Evolutionary conservation across 176 grass and related monocot genomes (phyloP), one percentile per base, ranked within the genome.

Genomic region (Eremochloa ophiuroides): DNA sequence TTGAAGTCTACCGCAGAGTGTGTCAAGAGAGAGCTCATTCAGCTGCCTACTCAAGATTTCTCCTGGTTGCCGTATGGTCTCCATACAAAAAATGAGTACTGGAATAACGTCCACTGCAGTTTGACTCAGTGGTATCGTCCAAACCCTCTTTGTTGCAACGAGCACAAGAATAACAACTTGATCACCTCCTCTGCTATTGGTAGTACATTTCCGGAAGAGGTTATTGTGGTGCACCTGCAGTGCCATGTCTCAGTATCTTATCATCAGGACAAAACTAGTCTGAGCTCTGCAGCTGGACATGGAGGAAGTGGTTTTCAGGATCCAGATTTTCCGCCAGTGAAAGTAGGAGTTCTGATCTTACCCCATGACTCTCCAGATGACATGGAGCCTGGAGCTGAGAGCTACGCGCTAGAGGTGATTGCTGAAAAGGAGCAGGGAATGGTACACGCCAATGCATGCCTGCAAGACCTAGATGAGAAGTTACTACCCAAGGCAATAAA

Each of bases 21-120:
- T 13, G 3, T 60, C 37, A 70, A 6, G 34, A 80, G 35, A 20
- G 48, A 58, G 35, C 78, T 80, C 23, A 4, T 56, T 10, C 34
- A 61, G 26, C 51, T 71, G 18, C 66, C 79, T 3, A 61, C 79
- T 2, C 66, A 81, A 16, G 79, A 81, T 71, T 81, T 81, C 8
- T 55, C 51, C 51, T 71, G 48, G 33, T 2, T 50, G 47, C 47
- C 47, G 13, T 26, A n/a, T 29, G 41, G 18, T 5, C 37, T 50
- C 13, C 41, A 68, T 7, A 14, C 35, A 0, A 35, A 43, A 38
- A 23, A 26, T 4, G 27, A 71, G 38, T 81, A 71, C 16, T 81
- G 79, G 79, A 17, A 10, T 17, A 55, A 81, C 41, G 38, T 81
- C 39, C 79, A 81, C 51, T 23, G 10, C 50, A 81, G 35, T 5